Evolutionary conservation across 2,329 filamentous ascomycete genomes (phyloP).

Genomic region (Neonectria faginata): DNA sequence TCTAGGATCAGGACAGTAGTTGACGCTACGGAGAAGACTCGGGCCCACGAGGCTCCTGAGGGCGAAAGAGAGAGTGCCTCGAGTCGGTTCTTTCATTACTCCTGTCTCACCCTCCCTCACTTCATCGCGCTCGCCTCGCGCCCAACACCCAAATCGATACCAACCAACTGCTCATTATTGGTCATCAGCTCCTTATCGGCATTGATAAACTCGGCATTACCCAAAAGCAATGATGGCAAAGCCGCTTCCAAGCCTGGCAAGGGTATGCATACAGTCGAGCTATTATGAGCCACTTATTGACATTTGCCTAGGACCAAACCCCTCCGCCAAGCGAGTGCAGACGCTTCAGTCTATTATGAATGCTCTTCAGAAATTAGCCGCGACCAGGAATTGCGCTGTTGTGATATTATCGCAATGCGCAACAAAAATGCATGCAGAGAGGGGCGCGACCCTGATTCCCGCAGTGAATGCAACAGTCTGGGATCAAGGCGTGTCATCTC

Average conservation of each 20-base stretch:
- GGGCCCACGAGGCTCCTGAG: slow-evolving; percentile 15
- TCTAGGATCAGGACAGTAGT: slow-evolving; percentile 47
- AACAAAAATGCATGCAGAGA: slow-evolving; percentile 79
- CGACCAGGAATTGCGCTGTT: slow-evolving; percentile 77
- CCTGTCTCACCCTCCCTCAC: slow-evolving; percentile 73
- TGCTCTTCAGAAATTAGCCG: slow-evolving; percentile 80
- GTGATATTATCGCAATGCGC: slow-evolving; percentile 83
- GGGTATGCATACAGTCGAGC: slow-evolving; percentile 48
- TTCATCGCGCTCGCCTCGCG: slow-evolving; percentile 79
- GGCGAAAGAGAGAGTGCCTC: slow-evolving; percentile 39
- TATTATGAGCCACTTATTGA: slow-evolving; percentile 24
- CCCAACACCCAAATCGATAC: slow-evolving; percentile 73
- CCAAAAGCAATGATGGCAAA: slow-evolving; percentile 63
- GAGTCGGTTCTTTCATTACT: slow-evolving; percentile 60
- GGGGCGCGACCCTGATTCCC: slow-evolving; percentile 76
- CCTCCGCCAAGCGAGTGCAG: slow-evolving; percentile 60
- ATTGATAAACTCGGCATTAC: slow-evolving; percentile 81
- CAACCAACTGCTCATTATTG: slow-evolving; percentile 72
- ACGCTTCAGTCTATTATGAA: slow-evolving; percentile 73
- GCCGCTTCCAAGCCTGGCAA: slow-evolving; percentile 53
- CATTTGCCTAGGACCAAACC: slow-evolving; percentile 49
- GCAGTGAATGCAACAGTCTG: slow-evolving; percentile 81
- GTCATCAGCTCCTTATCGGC: slow-evolving; percentile 84
- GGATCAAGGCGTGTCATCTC: slow-evolving; percentile 81
- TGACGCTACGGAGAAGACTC: slow-evolving; percentile 32